Conservation (phyloP, 2,329 filamentous ascomycete genomes). For the Madurella fahalii region DNA sequence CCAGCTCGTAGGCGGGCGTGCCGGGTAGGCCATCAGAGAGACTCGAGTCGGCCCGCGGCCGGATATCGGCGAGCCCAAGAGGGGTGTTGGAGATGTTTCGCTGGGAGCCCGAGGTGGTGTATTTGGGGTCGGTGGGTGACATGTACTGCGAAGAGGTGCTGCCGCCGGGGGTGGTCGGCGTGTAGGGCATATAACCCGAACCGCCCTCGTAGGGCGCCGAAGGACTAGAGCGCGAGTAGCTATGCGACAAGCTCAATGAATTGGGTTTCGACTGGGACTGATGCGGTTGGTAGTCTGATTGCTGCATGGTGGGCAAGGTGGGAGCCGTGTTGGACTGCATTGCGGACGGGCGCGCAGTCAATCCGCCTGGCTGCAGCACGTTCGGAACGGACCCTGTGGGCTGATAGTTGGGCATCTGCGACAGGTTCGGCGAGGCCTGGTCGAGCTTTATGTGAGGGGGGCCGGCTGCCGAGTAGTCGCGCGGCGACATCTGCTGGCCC, state of each 20-base stretch:
- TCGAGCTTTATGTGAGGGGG: slow-evolving; percentile 49
- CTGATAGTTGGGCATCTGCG: slow-evolving; percentile 35
- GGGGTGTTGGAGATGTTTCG: slow-evolving; percentile 75
- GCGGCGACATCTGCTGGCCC: slow-evolving; percentile 42
- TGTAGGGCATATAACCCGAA: slow-evolving; percentile 51
- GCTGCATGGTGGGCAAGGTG: slow-evolving; percentile 45
- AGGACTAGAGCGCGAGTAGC: slow-evolving; percentile 82
- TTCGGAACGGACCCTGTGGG: slow-evolving; percentile 49
- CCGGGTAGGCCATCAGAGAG: slow-evolving; percentile 68
- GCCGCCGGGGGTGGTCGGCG: slow-evolving; percentile 62
- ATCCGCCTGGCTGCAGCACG: slow-evolving; percentile 54
- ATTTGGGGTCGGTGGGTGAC: slow-evolving; percentile 53
- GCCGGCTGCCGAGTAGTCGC: slow-evolving; percentile 40
- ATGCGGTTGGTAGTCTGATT: slow-evolving; percentile 46
- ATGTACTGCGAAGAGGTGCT: slow-evolving; percentile 60
- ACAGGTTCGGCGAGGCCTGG: slow-evolving; percentile 37
- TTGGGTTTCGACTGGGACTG: slow-evolving; percentile 58
- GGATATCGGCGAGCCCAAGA: slow-evolving; percentile 85
- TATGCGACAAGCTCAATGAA: slow-evolving; percentile 62
- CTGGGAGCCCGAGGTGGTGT: slow-evolving; percentile 54
- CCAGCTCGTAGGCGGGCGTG: slow-evolving; percentile 60
- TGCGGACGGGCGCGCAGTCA: slow-evolving; percentile 34
- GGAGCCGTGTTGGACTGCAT: slow-evolving; percentile 44
- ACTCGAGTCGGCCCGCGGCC: slow-evolving; percentile 77
- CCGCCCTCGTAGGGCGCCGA: slow-evolving; percentile 54